Evolutionary conservation across 139 green algal species (phyloP).

Genomic region (Raphidocelis subcapitata): DNA sequence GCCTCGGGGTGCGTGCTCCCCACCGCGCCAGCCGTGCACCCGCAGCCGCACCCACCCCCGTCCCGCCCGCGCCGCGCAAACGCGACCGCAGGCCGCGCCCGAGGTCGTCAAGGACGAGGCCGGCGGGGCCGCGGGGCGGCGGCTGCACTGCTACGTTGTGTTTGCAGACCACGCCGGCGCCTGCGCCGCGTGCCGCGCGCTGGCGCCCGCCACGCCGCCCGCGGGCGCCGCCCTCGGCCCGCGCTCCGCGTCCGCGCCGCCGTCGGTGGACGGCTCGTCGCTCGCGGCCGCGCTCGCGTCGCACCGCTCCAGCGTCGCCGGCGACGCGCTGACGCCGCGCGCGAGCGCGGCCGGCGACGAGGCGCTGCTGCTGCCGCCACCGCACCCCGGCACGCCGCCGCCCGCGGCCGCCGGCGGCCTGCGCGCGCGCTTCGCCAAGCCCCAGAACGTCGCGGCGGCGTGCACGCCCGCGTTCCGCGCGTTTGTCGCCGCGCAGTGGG

Average conservation of each 20-base stretch:
- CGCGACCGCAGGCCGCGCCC: conserved; percentile 11
- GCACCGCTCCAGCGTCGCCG: too few species aligned
- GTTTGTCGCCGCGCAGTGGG: conserved; percentile 29
- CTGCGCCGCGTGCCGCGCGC: conserved; percentile 15
- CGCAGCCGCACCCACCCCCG: neutral
- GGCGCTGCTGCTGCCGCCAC: too few species aligned
- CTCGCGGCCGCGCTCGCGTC: too few species aligned
- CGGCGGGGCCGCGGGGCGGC: neutral
- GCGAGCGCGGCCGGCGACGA: too few species aligned
- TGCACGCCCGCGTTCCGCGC: conserved; percentile 28
- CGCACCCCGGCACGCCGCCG: too few species aligned
- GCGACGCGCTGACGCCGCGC: too few species aligned
- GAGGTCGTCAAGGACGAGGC: conserved; percentile 14
- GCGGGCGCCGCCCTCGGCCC: too few species aligned
- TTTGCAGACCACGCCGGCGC: conserved; percentile 28
- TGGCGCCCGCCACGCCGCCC: neutral
- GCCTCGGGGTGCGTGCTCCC: too few species aligned
- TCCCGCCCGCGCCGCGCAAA: neutral
- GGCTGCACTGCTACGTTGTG: conserved; percentile 34
- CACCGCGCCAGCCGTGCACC: neutral
- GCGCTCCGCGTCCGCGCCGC: too few species aligned
- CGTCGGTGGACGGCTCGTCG: too few species aligned
- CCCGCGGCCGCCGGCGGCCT: too few species aligned
- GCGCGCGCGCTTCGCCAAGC: too few species aligned
- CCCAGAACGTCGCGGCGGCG: conserved; percentile 16